These are phyloP conservation scores for Biancaea sappan DNA, from an alignment of 306 rosid species.

Conservation along the genomic window DNA sequence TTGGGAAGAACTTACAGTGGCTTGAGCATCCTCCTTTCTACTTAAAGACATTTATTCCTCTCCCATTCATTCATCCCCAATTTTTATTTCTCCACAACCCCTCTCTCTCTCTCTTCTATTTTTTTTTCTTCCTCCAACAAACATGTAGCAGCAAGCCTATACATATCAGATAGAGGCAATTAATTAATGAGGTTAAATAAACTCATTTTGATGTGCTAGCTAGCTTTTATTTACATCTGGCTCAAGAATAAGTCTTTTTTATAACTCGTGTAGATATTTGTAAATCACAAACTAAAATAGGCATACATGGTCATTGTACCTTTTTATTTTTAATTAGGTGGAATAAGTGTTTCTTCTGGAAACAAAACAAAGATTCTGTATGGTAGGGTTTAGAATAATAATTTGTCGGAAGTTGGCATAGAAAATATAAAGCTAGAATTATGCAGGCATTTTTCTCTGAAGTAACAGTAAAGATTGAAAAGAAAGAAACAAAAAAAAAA, in stretches of 20 bases:
- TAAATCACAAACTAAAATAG: not conserved
- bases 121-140: not conserved
- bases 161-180: too few relatives aligned
- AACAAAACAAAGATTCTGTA: slow-evolving; percentile 66
- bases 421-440: too few relatives aligned
- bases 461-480: too few relatives aligned
- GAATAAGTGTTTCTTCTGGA: slow-evolving; percentile 33
- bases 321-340: not conserved
- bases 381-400: slow-evolving; percentile 40
- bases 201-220: too few relatives aligned
- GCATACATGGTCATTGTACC: not conserved
- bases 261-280: too few relatives aligned
- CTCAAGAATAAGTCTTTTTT: too few relatives aligned
- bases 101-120: not conserved
- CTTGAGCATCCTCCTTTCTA: slow-evolving; percentile 54
- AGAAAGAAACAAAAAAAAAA: too few relatives aligned
- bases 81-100: slow-evolving; percentile 24
- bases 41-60: slow-evolving; percentile 41
- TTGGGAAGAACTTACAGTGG: slow-evolving; percentile 20
- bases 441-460: too few relatives aligned
- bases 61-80: slow-evolving; percentile 33
- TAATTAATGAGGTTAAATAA: not conserved
- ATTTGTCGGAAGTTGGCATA: too few relatives aligned
- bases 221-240: too few relatives aligned
- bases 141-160: too few relatives aligned